Conservation (phyloP, 225 moss, liverwort and hornwort species). For the Neckera pumila region DNA sequence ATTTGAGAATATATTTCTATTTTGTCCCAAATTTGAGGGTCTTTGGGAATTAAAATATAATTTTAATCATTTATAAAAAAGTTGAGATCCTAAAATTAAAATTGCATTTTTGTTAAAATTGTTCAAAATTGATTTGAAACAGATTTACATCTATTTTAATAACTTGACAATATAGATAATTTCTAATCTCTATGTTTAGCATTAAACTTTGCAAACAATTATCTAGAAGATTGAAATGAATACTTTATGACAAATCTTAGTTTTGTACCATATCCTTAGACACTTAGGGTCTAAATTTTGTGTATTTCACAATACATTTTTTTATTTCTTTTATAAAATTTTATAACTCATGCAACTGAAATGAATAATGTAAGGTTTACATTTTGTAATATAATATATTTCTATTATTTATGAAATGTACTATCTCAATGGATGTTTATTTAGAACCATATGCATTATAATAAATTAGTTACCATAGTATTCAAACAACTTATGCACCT, state of each 20-base stretch:
- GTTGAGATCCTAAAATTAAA: background rate
- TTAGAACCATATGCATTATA: too few species aligned
- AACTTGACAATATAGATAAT: background rate
- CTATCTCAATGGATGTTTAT: background rate
- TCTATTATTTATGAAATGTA: too few species aligned
- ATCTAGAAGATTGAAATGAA: background rate
- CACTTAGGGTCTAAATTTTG: accelerated
- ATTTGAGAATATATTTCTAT: background rate
- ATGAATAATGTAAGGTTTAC: too few species aligned
- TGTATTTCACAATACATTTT: too few species aligned
- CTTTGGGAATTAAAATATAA: background rate
- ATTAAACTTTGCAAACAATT: background rate
- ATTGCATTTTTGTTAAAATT: background rate
- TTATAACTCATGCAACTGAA: too few species aligned
- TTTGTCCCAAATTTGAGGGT: background rate
- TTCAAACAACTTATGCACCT: background rate
- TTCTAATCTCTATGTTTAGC: background rate
- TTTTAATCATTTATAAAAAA: background rate
- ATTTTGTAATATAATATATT: too few species aligned
- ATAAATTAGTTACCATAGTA: too few species aligned
- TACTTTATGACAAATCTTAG: background rate
- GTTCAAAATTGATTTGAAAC: background rate
- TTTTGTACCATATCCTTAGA: background rate
- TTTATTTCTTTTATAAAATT: background rate
- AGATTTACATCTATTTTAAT: background rate